Evolutionary conservation across 208 protist genomes (phyloP).

Genomic region (Crithidia brevicula): DNA sequence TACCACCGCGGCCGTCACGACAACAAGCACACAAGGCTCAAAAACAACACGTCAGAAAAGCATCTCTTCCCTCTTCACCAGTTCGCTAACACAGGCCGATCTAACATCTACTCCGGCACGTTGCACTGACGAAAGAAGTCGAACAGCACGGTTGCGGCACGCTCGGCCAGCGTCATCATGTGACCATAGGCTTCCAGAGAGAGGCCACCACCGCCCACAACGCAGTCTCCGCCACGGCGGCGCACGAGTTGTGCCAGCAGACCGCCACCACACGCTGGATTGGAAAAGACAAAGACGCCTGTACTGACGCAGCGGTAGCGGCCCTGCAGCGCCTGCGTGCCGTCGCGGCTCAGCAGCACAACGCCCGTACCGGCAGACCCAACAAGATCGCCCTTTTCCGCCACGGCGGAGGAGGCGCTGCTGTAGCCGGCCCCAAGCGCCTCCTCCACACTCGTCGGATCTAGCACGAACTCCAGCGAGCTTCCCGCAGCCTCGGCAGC

Average conservation of each 20-base stretch:
- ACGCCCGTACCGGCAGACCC: background rate
- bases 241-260: conserved; percentile 54
- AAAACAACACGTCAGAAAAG: too few relatives aligned
- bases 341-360: background rate
- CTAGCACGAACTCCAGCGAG: conserved; percentile 45
- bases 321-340: conserved; percentile 3
- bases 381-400: conserved; percentile 5
- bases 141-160: conserved; percentile 65
- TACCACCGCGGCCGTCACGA: too few relatives aligned
- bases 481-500: conserved; percentile 2
- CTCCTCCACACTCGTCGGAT: conserved; percentile 74
- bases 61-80: too few relatives aligned
- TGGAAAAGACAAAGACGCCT: conserved; percentile 72
- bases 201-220: background rate
- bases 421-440: conserved; percentile 20
- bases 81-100: too few relatives aligned
- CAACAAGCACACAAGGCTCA: too few relatives aligned
- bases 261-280: conserved; percentile 51
- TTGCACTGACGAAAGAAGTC: conserved; percentile 80
- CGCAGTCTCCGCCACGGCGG: background rate
- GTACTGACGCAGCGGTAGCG: conserved; percentile 31
- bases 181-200: conserved; percentile 36
- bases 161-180: conserved; percentile 68
- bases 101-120: conserved; percentile 50
- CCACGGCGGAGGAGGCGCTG: background rate